phyloP scores from a whole-genome alignment of 192 early-diverging fungal species.

The Funneliformis mosseae region DNA sequence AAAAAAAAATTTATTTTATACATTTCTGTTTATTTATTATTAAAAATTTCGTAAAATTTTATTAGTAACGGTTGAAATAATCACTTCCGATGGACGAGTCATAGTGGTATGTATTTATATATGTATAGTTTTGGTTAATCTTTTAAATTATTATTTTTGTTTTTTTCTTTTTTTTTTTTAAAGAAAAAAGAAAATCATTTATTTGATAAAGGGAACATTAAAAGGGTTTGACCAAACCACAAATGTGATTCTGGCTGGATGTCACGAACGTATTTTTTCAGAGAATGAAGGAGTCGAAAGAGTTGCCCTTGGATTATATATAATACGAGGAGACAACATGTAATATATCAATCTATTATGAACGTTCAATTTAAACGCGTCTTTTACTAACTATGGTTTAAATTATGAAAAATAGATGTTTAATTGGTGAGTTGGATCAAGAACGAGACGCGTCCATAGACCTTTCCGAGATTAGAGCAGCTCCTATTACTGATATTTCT shows the following conservation, averaged over 20 bases:
- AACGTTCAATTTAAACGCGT: not conserved
- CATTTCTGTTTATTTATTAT: not conserved
- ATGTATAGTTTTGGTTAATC: not conserved
- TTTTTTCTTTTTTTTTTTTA: not conserved
- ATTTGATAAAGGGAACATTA: constrained; percentile 51
- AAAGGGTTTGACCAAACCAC: constrained; percentile 57
- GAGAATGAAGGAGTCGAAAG: constrained; percentile 49
- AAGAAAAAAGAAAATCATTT: not conserved
- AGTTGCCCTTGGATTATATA: constrained; percentile 52
- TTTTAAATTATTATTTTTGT: not conserved
- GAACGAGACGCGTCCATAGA: constrained; percentile 42
- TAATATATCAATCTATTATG: not conserved
- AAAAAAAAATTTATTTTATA: not conserved
- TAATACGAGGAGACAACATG: constrained; percentile 61
- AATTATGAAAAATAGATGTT: constrained; percentile 30
- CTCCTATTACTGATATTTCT: constrained; percentile 34
- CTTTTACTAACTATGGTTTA: constrained; percentile 11
- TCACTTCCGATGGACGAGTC: constrained; percentile 49
- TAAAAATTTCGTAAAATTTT: not conserved
- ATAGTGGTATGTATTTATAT: constrained; percentile 41
- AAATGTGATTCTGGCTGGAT: constrained; percentile 54
- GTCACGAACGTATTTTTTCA: constrained; percentile 58
- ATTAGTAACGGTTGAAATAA: constrained; percentile 33
- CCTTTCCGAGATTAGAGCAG: constrained; percentile 39
- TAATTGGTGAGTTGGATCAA: constrained; percentile 44